These are phyloP conservation scores for Colletotrichum filicis DNA, from an alignment of 2,329 filamentous ascomycete genomes.

Conservation along the genomic window DNA sequence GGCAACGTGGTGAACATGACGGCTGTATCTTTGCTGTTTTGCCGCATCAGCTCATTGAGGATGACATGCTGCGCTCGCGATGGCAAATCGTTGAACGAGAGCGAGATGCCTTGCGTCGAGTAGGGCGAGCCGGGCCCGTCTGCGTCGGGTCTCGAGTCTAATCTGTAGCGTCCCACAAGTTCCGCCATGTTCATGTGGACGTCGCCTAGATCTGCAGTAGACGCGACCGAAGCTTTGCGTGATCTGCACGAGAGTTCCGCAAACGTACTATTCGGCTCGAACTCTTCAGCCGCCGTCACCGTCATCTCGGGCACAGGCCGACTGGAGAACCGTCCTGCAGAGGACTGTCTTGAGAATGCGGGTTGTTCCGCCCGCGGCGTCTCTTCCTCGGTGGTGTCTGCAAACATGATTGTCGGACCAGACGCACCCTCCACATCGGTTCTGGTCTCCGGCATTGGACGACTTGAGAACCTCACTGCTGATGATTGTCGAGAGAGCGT, in stretches of 20 bases:
- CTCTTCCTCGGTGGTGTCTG: slow-evolving; percentile 51
- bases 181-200: slow-evolving; percentile 56
- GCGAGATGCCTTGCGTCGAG: slow-evolving; percentile 71
- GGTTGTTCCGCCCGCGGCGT: slow-evolving; percentile 49
- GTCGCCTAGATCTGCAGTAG: slow-evolving; percentile 45
- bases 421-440: slow-evolving; percentile 73
- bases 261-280: slow-evolving; percentile 73
- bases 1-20: slow-evolving; percentile 87
- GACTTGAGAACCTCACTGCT: slow-evolving; percentile 75
- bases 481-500: slow-evolving; percentile 63
- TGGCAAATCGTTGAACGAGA: slow-evolving; percentile 89
- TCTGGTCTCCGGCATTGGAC: slow-evolving; percentile 76
- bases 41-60: slow-evolving; percentile 83
- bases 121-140: slow-evolving; percentile 55
- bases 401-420: slow-evolving; percentile 82
- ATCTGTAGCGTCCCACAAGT: slow-evolving; percentile 53
- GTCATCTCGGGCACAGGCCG: slow-evolving; percentile 71
- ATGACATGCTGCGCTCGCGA: slow-evolving; percentile 88
- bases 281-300: slow-evolving; percentile 63
- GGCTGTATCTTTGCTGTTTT: slow-evolving; percentile 75
- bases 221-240: slow-evolving; percentile 49
- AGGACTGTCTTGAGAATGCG: slow-evolving; percentile 54
- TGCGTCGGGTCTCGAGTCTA: slow-evolving; percentile 31
- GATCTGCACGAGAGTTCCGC: slow-evolving; percentile 56
- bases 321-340: slow-evolving; percentile 69